These are phyloP conservation scores for Macrophomina tecta DNA, from an alignment of 2,329 filamentous ascomycete genomes.

Conservation along the genomic window DNA sequence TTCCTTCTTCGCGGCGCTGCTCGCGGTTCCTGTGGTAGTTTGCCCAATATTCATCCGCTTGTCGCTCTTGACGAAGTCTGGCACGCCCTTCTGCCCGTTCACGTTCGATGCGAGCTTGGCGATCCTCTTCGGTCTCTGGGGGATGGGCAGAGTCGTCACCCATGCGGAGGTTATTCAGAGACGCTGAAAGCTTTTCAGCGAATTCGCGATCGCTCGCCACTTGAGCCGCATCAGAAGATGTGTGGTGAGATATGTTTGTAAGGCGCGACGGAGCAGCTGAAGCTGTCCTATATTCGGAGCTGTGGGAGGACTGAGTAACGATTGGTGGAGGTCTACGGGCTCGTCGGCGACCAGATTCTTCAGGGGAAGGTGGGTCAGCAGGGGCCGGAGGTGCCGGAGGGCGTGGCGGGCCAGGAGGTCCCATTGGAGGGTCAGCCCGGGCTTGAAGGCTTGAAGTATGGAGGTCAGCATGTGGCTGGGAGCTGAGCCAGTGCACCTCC, in stretches of 20 bases:
- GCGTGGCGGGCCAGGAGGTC: constrained; percentile 21
- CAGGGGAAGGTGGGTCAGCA: constrained; percentile 25
- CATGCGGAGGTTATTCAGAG: neutral
- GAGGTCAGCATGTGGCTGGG: constrained; percentile 14
- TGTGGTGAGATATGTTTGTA: neutral
- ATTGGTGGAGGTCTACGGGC: constrained; percentile 10
- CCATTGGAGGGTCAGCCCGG: constrained; percentile 11
- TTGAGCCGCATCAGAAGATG: neutral
- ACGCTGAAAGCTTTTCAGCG: constrained; percentile 8
- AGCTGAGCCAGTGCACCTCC: constrained; percentile 15
- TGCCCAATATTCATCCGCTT: constrained; percentile 18
- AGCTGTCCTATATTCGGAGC: neutral
- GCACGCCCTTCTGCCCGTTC: constrained; percentile 6
- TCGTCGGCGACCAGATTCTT: constrained; percentile 2
- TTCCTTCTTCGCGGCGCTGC: constrained; percentile 8
- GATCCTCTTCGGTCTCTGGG: constrained; percentile 12
- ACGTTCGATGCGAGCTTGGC: constrained; percentile 11
- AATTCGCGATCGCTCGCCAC: neutral
- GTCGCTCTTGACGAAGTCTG: neutral
- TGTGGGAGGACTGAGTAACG: constrained; percentile 7
- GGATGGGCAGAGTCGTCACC: neutral
- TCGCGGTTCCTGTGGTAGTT: neutral
- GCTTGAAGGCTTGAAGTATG: neutral
- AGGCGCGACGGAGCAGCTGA: neutral
- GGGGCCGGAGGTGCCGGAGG: constrained; percentile 13